Conservation (phyloP, 805 yeast genomes). For the Scheffersomyces lignosus region DNA sequence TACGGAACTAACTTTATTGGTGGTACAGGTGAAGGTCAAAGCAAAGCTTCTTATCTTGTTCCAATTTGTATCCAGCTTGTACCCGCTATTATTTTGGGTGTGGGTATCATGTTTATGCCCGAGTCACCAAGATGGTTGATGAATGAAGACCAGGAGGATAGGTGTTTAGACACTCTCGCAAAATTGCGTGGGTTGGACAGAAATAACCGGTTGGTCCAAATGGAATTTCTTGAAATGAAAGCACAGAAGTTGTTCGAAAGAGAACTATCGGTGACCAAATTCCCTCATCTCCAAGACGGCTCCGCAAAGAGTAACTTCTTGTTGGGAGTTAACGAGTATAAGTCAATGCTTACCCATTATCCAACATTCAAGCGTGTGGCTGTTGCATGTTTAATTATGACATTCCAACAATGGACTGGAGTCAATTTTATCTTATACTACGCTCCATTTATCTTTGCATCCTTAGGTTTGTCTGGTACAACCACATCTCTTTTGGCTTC, state of each 20-base stretch:
- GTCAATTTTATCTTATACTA: slow-evolving; percentile 35
- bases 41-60: background rate
- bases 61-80: background rate
- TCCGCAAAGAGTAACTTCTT: no score
- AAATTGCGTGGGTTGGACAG: slow-evolving; percentile 11
- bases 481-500: slow-evolving; percentile 32
- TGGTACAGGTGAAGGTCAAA: background rate
- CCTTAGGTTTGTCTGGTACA: slow-evolving; percentile 29
- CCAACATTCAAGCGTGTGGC: slow-evolving; percentile 28
- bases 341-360: slow-evolving; percentile 20
- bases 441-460: slow-evolving; percentile 32
- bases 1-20: background rate
- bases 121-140: slow-evolving; percentile 29
- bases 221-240: slow-evolving; percentile 16
- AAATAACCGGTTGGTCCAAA: slow-evolving; percentile 18
- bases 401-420: slow-evolving; percentile 32
- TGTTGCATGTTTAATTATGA: slow-evolving; percentile 23
- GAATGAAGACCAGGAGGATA: slow-evolving; percentile 20
- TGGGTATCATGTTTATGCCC: slow-evolving; percentile 17
- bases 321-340: no score
- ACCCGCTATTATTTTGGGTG: background rate
- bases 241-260: slow-evolving; percentile 24
- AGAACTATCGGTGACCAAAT: no score
- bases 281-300: no score
- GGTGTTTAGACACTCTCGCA: slow-evolving; percentile 19